Base-by-base conservation (phyloP, 2,329 filamentous ascomycete genomes). In the Arachnopeziza araneosa region DNA sequence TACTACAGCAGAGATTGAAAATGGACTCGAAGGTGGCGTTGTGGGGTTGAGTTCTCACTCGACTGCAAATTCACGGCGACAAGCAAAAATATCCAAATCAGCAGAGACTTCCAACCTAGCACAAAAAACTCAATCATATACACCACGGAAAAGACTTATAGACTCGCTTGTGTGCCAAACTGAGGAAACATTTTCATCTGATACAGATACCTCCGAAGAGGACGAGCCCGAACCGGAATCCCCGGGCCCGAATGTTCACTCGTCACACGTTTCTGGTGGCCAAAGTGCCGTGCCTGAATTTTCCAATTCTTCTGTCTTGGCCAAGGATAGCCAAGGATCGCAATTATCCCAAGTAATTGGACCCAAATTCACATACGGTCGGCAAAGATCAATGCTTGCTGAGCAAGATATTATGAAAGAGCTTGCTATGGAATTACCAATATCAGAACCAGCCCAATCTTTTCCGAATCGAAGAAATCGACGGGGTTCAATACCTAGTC, bases 301-400 rank as follows among this genome's bases (percentile, higher is more conserved):
- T 36, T 14, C 52, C 14, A 50, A 52, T 48, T 44, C 62, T 50
- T 50, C 61, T 22, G 22, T 55, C 32, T 19, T 62, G 24, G 36
- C 56, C 24, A 58, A 66, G 30, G 61, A 64, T 50, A 70, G 67
- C 55, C 69, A 71, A 62, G 55, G 52, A 5, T 68, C 67, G 2
- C 69, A 70, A 60, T 53, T 52, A 7, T 68, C 67, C 5, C 70
- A 71, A 51, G 63, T n/a, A 53, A n/a, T 60, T 7, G 71, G 70
- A 5, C 68, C 69, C 8, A 72, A 66, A 56, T 63, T 72, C 53
- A 73, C 71, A 5, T 73, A 73, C 57, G 69, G 69, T 56, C 62
- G 67, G 44, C 69, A 72, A 58, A 62, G 72, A 24, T 72, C 72
- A 8, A 72, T 73, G 70, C 64, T 73, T 21, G 68, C 65, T 14